Evolutionary conservation across 352 stramenopile species (phyloP), one percentile per base, ranked within the genome.

Genomic region (Heterotrichella gracilis): DNA sequence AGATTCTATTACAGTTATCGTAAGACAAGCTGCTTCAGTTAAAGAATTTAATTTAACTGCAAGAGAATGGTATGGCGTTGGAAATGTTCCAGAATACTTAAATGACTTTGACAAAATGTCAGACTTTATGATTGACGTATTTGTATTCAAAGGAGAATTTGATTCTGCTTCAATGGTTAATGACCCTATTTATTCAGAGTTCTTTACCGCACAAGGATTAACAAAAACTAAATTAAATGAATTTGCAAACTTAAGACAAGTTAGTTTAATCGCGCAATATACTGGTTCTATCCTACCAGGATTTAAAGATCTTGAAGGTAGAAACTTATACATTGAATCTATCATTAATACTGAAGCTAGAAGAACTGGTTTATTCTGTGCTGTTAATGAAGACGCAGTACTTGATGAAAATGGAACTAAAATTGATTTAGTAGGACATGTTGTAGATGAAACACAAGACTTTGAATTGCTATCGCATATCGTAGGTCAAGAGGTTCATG

Each of bases 381-480:
- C 41, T 24, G 21, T 66, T 66, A 66, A 66, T 66, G 23, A 66
- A n/a, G 23, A 66, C 41, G 21, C 23, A 66, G 41, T 66, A 22
- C 21, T 66, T 22, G 21, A 22, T 66, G 23, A 66, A n/a, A 66
- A 66, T 66, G n/a, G n/a, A 24, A 24, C 21, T 66, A 66, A n/a
- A 66, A 66, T 66, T 66, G 41, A 66, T 66, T 66, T 66, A 22
- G 41, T 66, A 66, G 41, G 41, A n/a, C n/a, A n/a, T n/a, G n/a
- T n/a, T n/a, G n/a, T n/a, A n/a, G n/a, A n/a, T n/a, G n/a, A n/a
- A n/a, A n/a, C n/a, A n/a, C n/a, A n/a, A n/a, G n/a, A n/a, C n/a
- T n/a, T n/a, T n/a, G n/a, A n/a, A n/a, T n/a, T n/a, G n/a, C n/a
- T n/a, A n/a, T n/a, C n/a, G n/a, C n/a, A n/a, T n/a, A n/a, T n/a